Evolutionary conservation across 2,329 filamentous ascomycete genomes (phyloP).

Genomic region (Arthrobotrys musiformis): DNA sequence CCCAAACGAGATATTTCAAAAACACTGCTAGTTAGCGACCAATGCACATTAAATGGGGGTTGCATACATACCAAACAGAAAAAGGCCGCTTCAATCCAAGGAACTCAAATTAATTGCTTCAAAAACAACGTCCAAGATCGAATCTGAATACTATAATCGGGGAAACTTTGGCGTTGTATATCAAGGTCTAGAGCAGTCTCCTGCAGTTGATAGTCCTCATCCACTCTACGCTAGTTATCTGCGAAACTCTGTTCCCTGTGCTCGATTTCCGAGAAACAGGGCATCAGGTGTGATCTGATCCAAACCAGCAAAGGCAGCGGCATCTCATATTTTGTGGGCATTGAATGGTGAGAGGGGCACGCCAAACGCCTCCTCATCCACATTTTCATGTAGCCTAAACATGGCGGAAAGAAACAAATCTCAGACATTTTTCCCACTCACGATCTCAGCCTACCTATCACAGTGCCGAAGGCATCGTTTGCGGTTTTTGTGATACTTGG

Average conservation of each 20-base stretch:
- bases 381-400: conserved; percentile 25
- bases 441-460: conserved; percentile 15
- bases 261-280: neutral
- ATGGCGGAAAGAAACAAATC: conserved; percentile 22
- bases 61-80: neutral
- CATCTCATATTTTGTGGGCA: neutral
- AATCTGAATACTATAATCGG: conserved; percentile 5
- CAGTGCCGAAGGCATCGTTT: conserved; percentile 5
- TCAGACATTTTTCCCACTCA: conserved; percentile 21
- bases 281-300: neutral
- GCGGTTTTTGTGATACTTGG: conserved; percentile 33
- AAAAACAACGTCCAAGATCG: conserved; percentile 4
- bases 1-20: neutral
- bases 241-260: neutral
- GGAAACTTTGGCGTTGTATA: neutral
- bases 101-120: conserved; percentile 13
- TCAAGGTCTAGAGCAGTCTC: conserved; percentile 11
- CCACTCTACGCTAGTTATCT: neutral
- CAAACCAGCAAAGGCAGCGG: neutral
- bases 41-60: neutral
- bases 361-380: neutral
- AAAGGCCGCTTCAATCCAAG: neutral
- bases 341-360: conserved; percentile 13
- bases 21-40: neutral
- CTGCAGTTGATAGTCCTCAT: conserved; percentile 3